Evolutionary conservation across 345 rosid species (phyloP), one percentile per base, ranked within the genome.

Genomic region (Isatis tinctoria): DNA sequence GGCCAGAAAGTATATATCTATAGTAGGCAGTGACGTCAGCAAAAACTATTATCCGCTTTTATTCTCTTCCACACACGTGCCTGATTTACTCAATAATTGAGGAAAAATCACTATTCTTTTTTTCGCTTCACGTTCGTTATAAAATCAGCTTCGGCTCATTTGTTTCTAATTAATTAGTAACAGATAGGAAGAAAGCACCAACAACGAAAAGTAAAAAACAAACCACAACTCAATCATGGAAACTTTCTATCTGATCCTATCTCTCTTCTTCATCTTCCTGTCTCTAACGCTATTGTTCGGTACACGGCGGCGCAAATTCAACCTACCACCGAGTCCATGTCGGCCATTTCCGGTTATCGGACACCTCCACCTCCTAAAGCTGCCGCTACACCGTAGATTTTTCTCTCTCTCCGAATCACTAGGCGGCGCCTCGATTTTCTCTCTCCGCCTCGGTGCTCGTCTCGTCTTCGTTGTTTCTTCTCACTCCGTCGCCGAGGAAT

Each of bases 271-370:
- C 28, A 2, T 73, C 54, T 30, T 73, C 36, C 11, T 44, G 12
- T 41, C 57, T 73, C 45, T 64, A 3, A 52, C 4, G 3, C 3
- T 53, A 18, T 32, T 65, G 6, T 8, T 64, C 17, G 17, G 62
- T 13, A 3, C 30, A 47, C 67, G 67, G 5, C 75, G 24, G 44
- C 35, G n/a, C 5, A 74, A 74, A 30, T 8, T 48, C 6, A 83
- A 83, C 26, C 74, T 68, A n/a, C 88, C 88, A 0, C 88, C 90
- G 6, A 47, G 81, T 61, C 90, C 90, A 0, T 51, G 30, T 4
- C 11, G 36, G 1, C 16, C 69, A 4, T 49, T 40, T 13, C 79
- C 74, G 9, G 14, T 68, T 3, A 36, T 75, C 8, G 79, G 79
- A 5, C 79, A 75, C 28, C 49, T 75, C 36, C 79, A 61, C 62